Evolutionary conservation across 257 asterid genomes (phyloP), one percentile per base, ranked within the genome.

Genomic region (Capsicum chinense): DNA sequence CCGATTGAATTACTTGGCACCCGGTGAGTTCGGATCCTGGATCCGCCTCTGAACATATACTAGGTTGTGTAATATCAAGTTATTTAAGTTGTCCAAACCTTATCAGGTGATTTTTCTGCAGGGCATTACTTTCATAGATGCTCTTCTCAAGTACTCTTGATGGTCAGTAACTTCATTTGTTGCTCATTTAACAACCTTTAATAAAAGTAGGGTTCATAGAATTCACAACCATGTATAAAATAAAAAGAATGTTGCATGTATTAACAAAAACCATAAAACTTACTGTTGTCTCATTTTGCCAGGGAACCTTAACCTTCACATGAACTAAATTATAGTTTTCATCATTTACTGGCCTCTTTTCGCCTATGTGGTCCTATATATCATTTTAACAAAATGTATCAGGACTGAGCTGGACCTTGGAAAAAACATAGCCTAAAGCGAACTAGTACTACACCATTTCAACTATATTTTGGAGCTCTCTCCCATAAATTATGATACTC

Each of bases 51-150:
- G 26, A 33, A 87, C 48, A 50, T 17, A 52, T 52, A 26, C 8
- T 52, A 76, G 42, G 63, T 13, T 8, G 81, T 21, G 63, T 52
- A 26, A 13, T 26, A 52, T 26, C 81, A 76, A 76, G 81, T 54
- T 76, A 63, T 76, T 76, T 76, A 76, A 21, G 62, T 76, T 76
- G 48, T 63, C 82, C 92, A 69, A 86, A 93, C 98, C 98, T 93
- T 83, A 85, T 79, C 54, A 63, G 95, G 88, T 87, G 86, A 81
- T 79, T 87, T 68, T 84, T 66, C 85, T 84, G 88, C 56, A 88
- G 85, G 85, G 89, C 84, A 87, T 87, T 87, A 88, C 92, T 52
- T 26, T 74, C 35, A 47, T 64, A 37, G 91, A 83, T 74, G 92
- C 82, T 85, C 87, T 89, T 90, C 85, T 88, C 88, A 50, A 83